Base-by-base conservation (phyloP, 1,284 basidiomycete genomes). In the Rhodotorula sp. region DNA sequence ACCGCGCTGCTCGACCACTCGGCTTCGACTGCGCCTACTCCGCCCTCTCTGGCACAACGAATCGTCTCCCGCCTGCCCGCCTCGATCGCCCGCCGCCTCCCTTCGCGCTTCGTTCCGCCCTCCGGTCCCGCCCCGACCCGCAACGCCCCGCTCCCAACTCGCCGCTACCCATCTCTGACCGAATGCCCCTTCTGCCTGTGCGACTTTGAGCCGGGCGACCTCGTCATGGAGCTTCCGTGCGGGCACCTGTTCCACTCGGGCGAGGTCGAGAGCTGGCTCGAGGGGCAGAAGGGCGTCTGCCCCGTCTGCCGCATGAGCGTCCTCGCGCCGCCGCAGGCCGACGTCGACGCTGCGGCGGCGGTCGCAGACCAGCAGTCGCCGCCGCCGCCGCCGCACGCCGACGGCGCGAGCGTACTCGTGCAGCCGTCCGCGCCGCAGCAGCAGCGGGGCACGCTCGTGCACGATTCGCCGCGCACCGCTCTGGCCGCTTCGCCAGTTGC, bases 121-220 rank as follows among this genome's bases (percentile, higher is more conserved):
- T 25, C 50, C 34, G 14, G 61, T 0, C 25, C 67, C 4, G 3
- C n/a, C 1, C 64, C 42, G 7, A 52, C 21, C 34, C 64, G 53
- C 48, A 34, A n/a, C 49, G 27, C 57, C 34, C 16, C 64, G 2
- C 66, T 58, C 34, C 44, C 71, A 13, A 58, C 57, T 2, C 64
- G 55, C 21, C 54, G 57, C 5, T 74, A 64, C 70, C 66, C 61
- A 14, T 62, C 64, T 10, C 50, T 61, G 19, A 55, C 45, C 57
- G 92, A 96, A 80, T 97, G 93, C 79, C 90, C 92, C 17, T 95
- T 97, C 74, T 97, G 93, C 80, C 85, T 97, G 74, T 90, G 87
- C 74, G 88, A 90, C 75, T 96, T 96, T 77, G 88, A 84, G 53
- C 88, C 88, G 76, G 92, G 92, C 3, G 93, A 97, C 79, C 86